Evolutionary conservation across 2,329 filamentous ascomycete genomes (phyloP), one percentile per base, ranked within the genome.

Genomic region (Aaosphaeria pasadenensis): DNA sequence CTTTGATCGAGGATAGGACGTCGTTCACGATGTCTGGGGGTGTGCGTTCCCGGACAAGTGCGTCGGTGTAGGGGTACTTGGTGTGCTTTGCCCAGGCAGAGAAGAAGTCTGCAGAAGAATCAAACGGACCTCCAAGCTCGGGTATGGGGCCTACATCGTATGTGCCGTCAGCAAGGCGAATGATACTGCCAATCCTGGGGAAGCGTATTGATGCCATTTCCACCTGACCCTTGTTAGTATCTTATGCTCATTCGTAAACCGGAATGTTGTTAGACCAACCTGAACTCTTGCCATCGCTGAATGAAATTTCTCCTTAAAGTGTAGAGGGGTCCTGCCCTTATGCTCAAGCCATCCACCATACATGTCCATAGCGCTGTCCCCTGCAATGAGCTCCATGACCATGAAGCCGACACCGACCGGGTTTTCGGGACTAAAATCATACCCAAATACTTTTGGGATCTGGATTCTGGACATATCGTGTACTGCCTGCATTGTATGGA

Each of bases 311-410:
- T n/a, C 32, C 41, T 44, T 47, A 28, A 47, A 47, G 39, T 28
- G 17, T 7, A 41, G 31, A 47, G 45, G 45, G 40, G 33, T 47
- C 43, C 31, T 43, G 33, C 45, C 45, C 41, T 40, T 44, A 36
- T 47, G 45, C 43, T 28, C 45, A 44, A 11, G 41, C 45, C 30
- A 47, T 47, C 45, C 41, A 38, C 45, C 41, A 43, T 44, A 47
- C 24, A 41, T 43, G 53, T 57, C 64, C 58, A 58, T 62, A 17
- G 45, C 57, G 4, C 45, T 61, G 49, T 57, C 64, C 42, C 62
- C 67, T 44, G 53, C 64, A 43, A 62, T 45, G 47, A 52, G 67
- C 33, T 56, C 58, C 58, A 70, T 64, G 17, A 71, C 47, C 4
- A 66, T 60, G 45, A 62, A 69, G 3, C 64, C 57, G 5, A 56